These are phyloP conservation scores for Solanum pinnatisectum DNA, from an alignment of 257 asterid species.

Conservation along the genomic window DNA sequence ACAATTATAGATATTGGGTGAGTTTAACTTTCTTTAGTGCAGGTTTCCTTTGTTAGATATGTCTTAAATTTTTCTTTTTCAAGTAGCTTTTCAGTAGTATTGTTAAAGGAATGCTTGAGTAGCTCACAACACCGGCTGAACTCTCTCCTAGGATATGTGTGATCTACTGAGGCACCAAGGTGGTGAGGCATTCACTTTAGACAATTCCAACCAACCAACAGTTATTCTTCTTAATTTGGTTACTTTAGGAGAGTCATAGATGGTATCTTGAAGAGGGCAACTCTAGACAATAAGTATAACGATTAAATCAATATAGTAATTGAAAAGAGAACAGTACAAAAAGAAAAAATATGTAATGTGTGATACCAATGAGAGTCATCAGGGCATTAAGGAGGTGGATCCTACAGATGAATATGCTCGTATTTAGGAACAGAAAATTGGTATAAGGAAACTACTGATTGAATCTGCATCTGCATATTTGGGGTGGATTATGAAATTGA, in stretches of 20 bases:
- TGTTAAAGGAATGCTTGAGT: not conserved
- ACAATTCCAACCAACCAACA: not conserved
- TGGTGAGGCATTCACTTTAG: not conserved
- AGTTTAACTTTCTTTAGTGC: constrained; percentile 1
- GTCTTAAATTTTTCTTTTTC: not conserved
- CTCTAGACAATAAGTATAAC: not conserved
- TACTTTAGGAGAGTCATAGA: not conserved
- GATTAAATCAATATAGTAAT: not conserved
- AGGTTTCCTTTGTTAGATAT: not conserved
- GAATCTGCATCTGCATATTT: not conserved
- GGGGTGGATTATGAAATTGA: not conserved
- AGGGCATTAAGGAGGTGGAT: not conserved
- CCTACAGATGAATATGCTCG: not conserved
- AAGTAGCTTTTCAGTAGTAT: not conserved
- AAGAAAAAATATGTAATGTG: not conserved
- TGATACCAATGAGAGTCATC: not conserved
- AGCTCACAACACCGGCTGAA: not conserved
- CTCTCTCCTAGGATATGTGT: not conserved
- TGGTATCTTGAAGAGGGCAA: not conserved
- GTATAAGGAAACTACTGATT: not conserved
- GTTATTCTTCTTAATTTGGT: not conserved
- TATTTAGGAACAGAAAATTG: not conserved
- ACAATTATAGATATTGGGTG: constrained; percentile 90
- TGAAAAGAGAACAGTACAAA: not conserved
- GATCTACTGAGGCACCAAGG: not conserved